Percentiles rank a stretch among this genome's conserved stretches.
These are phyloP conservation scores for Trichothecium sympodiale DNA, from an alignment of 2,329 filamentous ascomycete species.

Conservation along the genomic window DNA sequence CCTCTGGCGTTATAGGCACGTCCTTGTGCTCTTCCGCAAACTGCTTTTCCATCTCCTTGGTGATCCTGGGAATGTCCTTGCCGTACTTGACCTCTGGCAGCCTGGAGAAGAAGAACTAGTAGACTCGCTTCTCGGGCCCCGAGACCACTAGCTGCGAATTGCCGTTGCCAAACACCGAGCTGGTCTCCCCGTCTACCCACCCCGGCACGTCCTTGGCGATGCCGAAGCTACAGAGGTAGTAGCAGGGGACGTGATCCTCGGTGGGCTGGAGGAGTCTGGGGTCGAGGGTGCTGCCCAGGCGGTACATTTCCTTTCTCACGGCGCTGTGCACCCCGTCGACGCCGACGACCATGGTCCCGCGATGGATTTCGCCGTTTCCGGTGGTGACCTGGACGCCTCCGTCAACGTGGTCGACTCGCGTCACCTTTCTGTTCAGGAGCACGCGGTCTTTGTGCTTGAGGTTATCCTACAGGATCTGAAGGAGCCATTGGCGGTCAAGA, in stretches of 20 bases:
- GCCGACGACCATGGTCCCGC: constrained; percentile 1
- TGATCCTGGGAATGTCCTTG: neutral
- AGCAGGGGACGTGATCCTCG: constrained; percentile 11
- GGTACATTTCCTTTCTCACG: constrained; percentile 1
- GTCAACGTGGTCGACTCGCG: constrained; percentile 5
- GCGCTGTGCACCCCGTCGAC: constrained; percentile 1
- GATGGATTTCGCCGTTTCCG: neutral
- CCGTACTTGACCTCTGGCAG: neutral
- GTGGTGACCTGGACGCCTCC: constrained; percentile 13
- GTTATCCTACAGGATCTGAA: constrained; percentile 20
- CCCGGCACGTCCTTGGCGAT: constrained; percentile 18
- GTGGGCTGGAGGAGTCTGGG: constrained; percentile 12
- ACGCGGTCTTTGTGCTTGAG: constrained; percentile 16
- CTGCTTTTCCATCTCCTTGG: constrained; percentile 2
- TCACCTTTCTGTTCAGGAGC: constrained; percentile 7
- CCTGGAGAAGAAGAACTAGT: neutral
- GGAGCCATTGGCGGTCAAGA: constrained; percentile 20
- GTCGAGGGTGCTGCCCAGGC: constrained; percentile 10
- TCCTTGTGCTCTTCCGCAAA: constrained; percentile 13
- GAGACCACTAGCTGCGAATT: no score
- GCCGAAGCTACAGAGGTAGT: constrained; percentile 25
- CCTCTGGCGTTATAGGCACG: constrained; percentile 11
- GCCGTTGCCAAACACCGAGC: no score
- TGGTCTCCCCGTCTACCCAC: neutral
- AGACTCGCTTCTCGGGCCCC: no score